These are phyloP conservation scores for Paratinospora sagittata DNA, from an alignment of 164 flowering plant species.

Conservation along the genomic window DNA sequence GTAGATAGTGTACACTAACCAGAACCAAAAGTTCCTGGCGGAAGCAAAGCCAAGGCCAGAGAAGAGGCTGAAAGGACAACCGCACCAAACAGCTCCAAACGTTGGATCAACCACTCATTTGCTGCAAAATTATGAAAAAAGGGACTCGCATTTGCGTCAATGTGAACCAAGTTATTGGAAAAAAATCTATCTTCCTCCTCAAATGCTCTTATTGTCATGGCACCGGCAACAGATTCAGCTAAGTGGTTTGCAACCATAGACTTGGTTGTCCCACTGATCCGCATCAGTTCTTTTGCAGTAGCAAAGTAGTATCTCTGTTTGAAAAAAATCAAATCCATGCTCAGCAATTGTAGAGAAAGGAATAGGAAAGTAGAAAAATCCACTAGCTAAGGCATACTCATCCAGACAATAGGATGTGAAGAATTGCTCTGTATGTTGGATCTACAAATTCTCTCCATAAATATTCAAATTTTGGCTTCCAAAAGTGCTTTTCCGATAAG, in stretches of 20 bases:
- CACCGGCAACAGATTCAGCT: constrained; percentile 65
- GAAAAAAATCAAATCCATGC: not conserved
- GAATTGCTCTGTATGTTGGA: not conserved
- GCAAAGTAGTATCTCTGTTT: constrained; percentile 60
- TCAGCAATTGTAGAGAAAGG: constrained; percentile 3
- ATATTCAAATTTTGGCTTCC: no score
- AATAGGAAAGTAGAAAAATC: not conserved
- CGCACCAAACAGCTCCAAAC: constrained; percentile 61
- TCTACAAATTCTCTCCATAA: not conserved
- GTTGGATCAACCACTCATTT: constrained; percentile 73
- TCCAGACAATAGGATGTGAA: not conserved
- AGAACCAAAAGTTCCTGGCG: constrained; percentile 48
- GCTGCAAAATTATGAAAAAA: constrained; percentile 68
- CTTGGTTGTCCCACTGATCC: constrained; percentile 62
- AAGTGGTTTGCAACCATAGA: constrained; percentile 53
- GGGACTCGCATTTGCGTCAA: constrained; percentile 64
- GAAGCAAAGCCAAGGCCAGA: constrained; percentile 52
- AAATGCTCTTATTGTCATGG: constrained; percentile 64
- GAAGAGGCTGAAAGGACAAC: constrained; percentile 56
- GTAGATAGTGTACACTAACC: constrained; percentile 30
- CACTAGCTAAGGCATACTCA: no score
- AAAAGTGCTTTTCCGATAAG: no score
- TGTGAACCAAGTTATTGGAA: constrained; percentile 37
- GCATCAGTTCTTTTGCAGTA: constrained; percentile 74
- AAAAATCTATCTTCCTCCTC: constrained; percentile 51